phyloP scores from a whole-genome alignment of 2,329 filamentous ascomycete genomes.

The Byssothecium circinans region DNA sequence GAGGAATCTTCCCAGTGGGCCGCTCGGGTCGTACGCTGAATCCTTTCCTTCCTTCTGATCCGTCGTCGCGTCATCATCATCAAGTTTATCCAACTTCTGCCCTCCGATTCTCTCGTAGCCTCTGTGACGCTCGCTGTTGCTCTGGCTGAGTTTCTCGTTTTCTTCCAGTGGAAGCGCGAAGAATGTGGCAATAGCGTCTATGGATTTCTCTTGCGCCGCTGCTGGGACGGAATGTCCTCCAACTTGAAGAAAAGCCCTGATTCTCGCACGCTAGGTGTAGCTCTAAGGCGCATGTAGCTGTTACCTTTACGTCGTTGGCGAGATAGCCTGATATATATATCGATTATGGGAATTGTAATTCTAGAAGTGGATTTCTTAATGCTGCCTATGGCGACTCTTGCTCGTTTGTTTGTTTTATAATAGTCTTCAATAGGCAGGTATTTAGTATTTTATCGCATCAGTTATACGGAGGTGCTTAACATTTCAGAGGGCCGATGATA shows the following conservation, averaged over 20 bases:
- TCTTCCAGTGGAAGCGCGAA: constrained; percentile 33
- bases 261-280: constrained; percentile 11
- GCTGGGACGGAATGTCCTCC: constrained; percentile 35
- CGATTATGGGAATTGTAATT: constrained; percentile 13
- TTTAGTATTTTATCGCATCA: too few relatives aligned
- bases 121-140: constrained; percentile 11
- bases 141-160: constrained; percentile 25
- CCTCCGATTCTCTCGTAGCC: constrained; percentile 15
- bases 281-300: constrained; percentile 5
- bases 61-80: constrained; percentile 8
- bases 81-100: constrained; percentile 15
- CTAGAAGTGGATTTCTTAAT: neutral
- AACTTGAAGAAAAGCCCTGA: constrained; percentile 42
- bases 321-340: constrained; percentile 15
- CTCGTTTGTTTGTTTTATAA: too few relatives aligned
- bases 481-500: too few relatives aligned
- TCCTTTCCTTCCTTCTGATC: constrained; percentile 41
- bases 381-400: constrained; percentile 5
- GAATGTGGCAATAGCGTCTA: constrained; percentile 29
- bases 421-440: too few relatives aligned
- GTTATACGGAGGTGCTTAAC: too few relatives aligned
- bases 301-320: constrained; percentile 10
- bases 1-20: constrained; percentile 9
- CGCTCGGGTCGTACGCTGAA: constrained; percentile 37
- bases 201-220: constrained; percentile 27